Evolutionary conservation across 371 early-diverging fungal species (phyloP), one percentile per base, ranked within the genome.

Genomic region (Sporodiniella umbellata): DNA sequence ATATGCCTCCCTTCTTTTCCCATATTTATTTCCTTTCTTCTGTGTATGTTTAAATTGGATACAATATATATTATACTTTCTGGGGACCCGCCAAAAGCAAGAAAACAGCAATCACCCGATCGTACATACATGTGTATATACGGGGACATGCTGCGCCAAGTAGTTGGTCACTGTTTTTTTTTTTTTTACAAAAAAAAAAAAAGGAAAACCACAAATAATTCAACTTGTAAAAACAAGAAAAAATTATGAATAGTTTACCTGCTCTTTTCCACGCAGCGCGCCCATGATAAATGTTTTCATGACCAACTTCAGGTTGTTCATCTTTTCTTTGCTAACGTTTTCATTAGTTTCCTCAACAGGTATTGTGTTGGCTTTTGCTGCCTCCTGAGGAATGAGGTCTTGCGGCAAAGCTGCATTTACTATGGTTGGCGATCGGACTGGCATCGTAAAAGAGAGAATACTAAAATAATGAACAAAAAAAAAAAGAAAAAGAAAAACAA

Each of bases 231-330:
- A 31, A 53, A 51, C 42, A 46, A 33, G 51, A 48, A 43, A 48
- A 43, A 42, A 31, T 39, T 18, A 10, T 35, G 22, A 39, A 44
- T 56, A 37, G 57, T 58, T 72, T 72, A 75, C 76, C 72, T 72
- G 65, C 30, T 67, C 68, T 39, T 72, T 68, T 49, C 72, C 72
- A 26, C 68, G 62, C 12, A 75, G 51, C 26, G 76, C 76, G 19
- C 76, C 72, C 37, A 53, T 45, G 14, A 72, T 50, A 54, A 56
- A 75, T 3, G 66, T 63, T 22, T 56, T 60, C 72, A 75, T 75
- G 54, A 81, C 69, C 33, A 68, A 57, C 45, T 58, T 68, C 56
- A 70, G 64, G 33, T 75, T 71, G 14, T 25, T 45, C 5, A 62
- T 31, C 30, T 70, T 75, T 42, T 75, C 75, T 48, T 62, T 56